phyloP scores from a whole-genome alignment of 2,329 filamentous ascomycete species.

The Cladophialophora carrionii region DNA sequence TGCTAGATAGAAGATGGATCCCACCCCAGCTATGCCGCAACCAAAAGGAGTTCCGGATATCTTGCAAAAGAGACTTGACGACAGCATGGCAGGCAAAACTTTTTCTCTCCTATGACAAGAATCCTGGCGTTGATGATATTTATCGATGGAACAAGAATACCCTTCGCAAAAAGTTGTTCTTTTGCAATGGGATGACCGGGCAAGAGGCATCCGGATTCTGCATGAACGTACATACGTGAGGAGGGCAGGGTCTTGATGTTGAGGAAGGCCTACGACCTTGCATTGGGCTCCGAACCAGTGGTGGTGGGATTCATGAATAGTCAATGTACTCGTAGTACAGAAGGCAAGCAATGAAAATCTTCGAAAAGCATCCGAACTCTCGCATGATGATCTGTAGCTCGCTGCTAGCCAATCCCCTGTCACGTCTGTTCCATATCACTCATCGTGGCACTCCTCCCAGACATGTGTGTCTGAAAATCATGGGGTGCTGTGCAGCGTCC shows the following conservation, averaged over 20 bases:
- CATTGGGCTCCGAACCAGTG: conserved; percentile 28
- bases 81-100: conserved; percentile 33
- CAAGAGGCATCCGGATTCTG: conserved; percentile 38
- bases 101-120: conserved; percentile 47
- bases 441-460: neutral
- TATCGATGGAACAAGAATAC: conserved; percentile 32
- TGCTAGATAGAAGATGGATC: conserved; percentile 56
- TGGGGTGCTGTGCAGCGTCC: neutral
- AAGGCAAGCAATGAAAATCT: conserved; percentile 33
- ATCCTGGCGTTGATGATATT: conserved; percentile 17
- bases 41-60: conserved; percentile 81
- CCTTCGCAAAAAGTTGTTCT: conserved; percentile 44
- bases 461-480: neutral
- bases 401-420: neutral
- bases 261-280: conserved; percentile 39
- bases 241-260: conserved; percentile 38
- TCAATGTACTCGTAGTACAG: conserved; percentile 35
- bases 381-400: conserved; percentile 1
- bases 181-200: conserved; percentile 39
- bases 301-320: conserved; percentile 29
- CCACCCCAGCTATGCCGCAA: conserved; percentile 50
- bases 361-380: conserved; percentile 30
- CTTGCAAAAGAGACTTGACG: conserved; percentile 60
- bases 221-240: conserved; percentile 38
- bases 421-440: neutral